Evolutionary conservation across 2,329 filamentous ascomycete species (phyloP).

Genomic region (Periconia macrospinosa): DNA sequence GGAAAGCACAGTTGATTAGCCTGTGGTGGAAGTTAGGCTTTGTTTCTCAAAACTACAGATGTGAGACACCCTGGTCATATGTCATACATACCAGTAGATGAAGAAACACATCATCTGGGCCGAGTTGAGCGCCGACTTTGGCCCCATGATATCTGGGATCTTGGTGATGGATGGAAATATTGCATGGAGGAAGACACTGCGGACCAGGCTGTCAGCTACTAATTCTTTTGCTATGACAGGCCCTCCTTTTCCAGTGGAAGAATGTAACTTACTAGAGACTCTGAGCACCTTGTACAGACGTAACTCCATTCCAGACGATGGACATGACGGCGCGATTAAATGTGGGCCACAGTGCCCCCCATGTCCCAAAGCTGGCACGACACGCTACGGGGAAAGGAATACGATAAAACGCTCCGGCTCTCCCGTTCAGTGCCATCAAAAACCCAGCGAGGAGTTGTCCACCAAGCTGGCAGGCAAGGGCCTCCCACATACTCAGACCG

Average conservation of each 20-base stretch:
- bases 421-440: constrained; percentile 1
- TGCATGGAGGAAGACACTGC: not conserved
- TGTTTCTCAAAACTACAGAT: not conserved
- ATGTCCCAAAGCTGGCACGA: constrained; percentile 6
- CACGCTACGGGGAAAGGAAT: constrained; percentile 4
- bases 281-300: not conserved
- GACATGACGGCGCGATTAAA: constrained; percentile 5
- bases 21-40: not conserved
- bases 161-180: constrained; percentile 5
- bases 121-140: not conserved
- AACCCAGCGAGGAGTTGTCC: constrained; percentile 14
- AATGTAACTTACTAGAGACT: not conserved
- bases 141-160: not conserved
- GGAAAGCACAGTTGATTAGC: not conserved
- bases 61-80: not conserved
- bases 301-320: constrained; percentile 4
- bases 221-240: not conserved
- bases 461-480: not conserved
- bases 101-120: not conserved
- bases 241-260: not conserved
- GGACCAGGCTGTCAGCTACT: not conserved
- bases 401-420: constrained; percentile 4
- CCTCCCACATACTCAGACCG: not conserved
- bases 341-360: constrained; percentile 4
- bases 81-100: not conserved